phyloP scores from a whole-genome alignment of 371 early-diverging fungal species.

The Circinella minor region DNA sequence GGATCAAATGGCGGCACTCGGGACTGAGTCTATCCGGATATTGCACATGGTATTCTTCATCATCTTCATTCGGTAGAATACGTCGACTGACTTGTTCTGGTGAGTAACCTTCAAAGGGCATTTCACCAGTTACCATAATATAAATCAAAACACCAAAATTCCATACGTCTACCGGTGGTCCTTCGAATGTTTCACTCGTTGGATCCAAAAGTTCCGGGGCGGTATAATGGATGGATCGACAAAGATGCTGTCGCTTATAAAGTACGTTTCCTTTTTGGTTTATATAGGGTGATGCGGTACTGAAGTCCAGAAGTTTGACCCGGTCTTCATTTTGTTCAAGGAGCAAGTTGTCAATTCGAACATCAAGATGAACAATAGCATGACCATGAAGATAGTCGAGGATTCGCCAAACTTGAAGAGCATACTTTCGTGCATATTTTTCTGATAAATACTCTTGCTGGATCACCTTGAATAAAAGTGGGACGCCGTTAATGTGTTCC shows the following conservation, averaged over 20 bases:
- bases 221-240: conserved; percentile 5
- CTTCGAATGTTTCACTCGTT: background rate
- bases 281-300: background rate
- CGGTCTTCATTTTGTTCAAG: background rate
- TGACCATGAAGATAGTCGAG: conserved; percentile 1
- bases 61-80: background rate
- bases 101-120: conserved; percentile 3
- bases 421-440: background rate
- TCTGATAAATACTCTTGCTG: background rate
- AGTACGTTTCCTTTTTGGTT: background rate
- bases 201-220: conserved; percentile 3
- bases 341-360: background rate
- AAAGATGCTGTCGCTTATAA: background rate
- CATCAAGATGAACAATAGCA: conserved; percentile 5
- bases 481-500: background rate
- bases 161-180: conserved; percentile 1
- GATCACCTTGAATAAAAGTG: background rate
- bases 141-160: conserved; percentile 4
- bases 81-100: conserved; percentile 1
- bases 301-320: background rate
- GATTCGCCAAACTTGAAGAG: background rate
- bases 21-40: background rate
- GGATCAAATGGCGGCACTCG: background rate
- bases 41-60: background rate
- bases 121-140: conserved; percentile 4